Evolutionary conservation across 495 filamentous ascomycete genomes (phyloP).

Genomic region (Tuber umbilicatum): DNA sequence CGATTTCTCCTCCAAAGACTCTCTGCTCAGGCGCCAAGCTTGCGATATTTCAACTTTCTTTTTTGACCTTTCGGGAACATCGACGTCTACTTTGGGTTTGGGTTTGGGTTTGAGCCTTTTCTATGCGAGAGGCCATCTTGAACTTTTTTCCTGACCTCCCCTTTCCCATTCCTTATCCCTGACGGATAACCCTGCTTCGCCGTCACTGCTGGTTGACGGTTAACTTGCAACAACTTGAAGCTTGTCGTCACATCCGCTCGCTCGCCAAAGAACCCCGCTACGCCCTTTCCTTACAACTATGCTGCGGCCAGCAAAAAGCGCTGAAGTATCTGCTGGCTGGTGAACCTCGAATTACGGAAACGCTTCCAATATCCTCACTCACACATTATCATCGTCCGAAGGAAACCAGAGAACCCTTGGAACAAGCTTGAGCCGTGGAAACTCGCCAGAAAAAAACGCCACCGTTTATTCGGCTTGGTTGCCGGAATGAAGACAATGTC

Average conservation of each 20-base stretch:
- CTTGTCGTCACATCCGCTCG: not conserved
- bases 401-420: slow-evolving; percentile 1
- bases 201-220: not conserved
- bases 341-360: slow-evolving; percentile 14
- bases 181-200: not conserved
- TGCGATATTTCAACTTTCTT: not conserved
- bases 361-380: not conserved
- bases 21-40: not conserved
- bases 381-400: not conserved
- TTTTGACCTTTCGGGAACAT: not conserved
- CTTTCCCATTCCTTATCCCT: not conserved
- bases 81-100: not conserved
- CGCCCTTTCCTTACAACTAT: slow-evolving; percentile 14
- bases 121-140: not conserved
- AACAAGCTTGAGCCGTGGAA: not conserved
- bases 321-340: slow-evolving; percentile 34
- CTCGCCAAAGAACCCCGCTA: not conserved
- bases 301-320: slow-evolving; percentile 27
- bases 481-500: slow-evolving; percentile 26
- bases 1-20: not conserved
- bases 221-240: not conserved
- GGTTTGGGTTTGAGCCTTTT: not conserved
- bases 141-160: not conserved
- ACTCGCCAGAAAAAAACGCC: slow-evolving; percentile 7
- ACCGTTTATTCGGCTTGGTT: not conserved